Evolutionary conservation across 192 early-diverging fungal genomes (phyloP), one percentile per base, ranked within the genome.

Genomic region (Podila clonocystis): DNA sequence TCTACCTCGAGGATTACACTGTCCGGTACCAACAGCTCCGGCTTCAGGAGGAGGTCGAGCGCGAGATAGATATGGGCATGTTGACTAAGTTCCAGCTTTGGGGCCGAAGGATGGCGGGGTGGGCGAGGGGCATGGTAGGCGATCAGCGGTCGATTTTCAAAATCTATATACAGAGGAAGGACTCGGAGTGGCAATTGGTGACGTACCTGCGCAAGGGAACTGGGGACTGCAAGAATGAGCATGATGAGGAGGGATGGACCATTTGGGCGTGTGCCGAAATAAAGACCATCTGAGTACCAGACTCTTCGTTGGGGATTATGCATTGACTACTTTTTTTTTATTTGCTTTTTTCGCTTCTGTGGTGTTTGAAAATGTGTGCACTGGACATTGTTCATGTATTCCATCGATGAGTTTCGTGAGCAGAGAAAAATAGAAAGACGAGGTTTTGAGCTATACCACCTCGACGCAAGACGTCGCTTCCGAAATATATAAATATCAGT

Each of bases 131-230:
- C 4, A 52, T 30, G 2, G 50, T 34, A 7, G 22, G 36, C 9
- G 67, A 68, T 15, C 12, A 22, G 34, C 24, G 57, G 38, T 59
- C 67, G 24, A 68, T 68, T 26, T 68, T 60, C 57, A 68, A 68
- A 57, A 48, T 68, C 36, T 68, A 68, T 29, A 68, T 68, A 20
- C 67, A 68, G 36, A 29, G 67, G 17, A n/a, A 30, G 24, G 67
- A 68, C 67, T 68, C 67, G 55, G 67, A 68, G 38, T 68, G 67
- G 67, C 67, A 68, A 24, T 12, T 68, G 67, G 67, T 68, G 24
- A 68, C 67, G 4, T 68, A 68, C 49, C 26, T 68, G 67, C 67
- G 20, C 13, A 68, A 68, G 67, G 67, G 67, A 1, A 59, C 67
- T 15, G 67, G 67, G n/a, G 26, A 68, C n/a, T 68, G 67, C 24